phyloP scores from a whole-genome alignment of 202 grass and related monocot species.

The Setaria viridis region DNA sequence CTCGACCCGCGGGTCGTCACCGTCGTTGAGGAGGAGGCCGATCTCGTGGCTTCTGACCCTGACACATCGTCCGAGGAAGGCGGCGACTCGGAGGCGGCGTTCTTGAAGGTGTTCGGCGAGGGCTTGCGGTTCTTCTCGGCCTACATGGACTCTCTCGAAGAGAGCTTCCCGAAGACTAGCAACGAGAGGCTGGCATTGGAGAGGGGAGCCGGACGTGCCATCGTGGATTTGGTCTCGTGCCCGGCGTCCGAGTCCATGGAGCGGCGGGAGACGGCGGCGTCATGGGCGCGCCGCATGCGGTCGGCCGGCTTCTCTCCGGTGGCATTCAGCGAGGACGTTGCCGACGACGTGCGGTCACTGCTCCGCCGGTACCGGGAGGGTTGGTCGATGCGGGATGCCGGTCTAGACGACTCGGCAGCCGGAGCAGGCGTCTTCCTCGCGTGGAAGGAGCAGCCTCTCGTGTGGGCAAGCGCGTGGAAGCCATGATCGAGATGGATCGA shows the following conservation, averaged over 20 bases:
- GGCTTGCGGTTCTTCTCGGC: slow-evolving; percentile 88
- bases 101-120: slow-evolving; percentile 88
- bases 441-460: slow-evolving; percentile 96
- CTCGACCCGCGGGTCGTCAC: slow-evolving; percentile 86
- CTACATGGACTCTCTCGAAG: slow-evolving; percentile 92
- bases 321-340: slow-evolving; percentile 94
- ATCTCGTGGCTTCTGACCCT: slow-evolving; percentile 47
- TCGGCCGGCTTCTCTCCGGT: slow-evolving; percentile 69
- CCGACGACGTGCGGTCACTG: slow-evolving; percentile 84
- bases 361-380: slow-evolving; percentile 91
- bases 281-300: slow-evolving; percentile 73
- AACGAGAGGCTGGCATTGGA: slow-evolving; percentile 91
- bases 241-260: slow-evolving; percentile 74
- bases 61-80: slow-evolving; percentile 33
- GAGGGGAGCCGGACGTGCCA: slow-evolving; percentile 74
- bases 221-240: slow-evolving; percentile 88
- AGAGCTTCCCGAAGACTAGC: slow-evolving; percentile 88
- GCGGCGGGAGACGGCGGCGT: slow-evolving; percentile 72
- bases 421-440: slow-evolving; percentile 73
- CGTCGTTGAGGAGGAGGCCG: slow-evolving; percentile 89
- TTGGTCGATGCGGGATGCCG: slow-evolving; percentile 79
- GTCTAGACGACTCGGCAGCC: slow-evolving; percentile 55
- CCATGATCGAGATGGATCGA: slow-evolving; percentile 55
- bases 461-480: slow-evolving; percentile 95
- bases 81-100: slow-evolving; percentile 64